Evolutionary conservation across 306 rosid species (phyloP).

Genomic region (Myrica gale): DNA sequence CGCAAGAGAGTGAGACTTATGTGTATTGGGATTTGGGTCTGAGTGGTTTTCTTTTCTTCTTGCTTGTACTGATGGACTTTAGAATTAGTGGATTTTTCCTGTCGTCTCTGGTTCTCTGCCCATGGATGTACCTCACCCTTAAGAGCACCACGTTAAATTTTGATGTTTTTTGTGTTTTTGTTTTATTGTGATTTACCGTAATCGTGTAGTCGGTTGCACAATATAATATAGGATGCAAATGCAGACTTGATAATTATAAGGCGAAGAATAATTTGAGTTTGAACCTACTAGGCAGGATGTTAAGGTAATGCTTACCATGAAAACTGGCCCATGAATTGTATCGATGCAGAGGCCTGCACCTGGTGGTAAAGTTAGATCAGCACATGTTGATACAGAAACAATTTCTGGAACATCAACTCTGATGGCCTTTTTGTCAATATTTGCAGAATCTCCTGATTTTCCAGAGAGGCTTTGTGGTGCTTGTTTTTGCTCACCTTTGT

Average conservation of each 20-base stretch:
- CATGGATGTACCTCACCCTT: too few species aligned
- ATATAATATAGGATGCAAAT: slow-evolving; percentile 11
- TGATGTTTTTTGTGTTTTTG: too few species aligned
- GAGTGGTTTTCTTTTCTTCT: too few species aligned
- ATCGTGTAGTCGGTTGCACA: background rate
- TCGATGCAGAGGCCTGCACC: slow-evolving; percentile 97
- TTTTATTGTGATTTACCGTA: too few species aligned
- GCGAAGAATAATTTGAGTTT: background rate
- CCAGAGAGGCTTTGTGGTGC: slow-evolving; percentile 49
- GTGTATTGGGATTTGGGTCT: too few species aligned
- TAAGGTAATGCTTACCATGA: slow-evolving; percentile 57
- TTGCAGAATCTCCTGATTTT: slow-evolving; percentile 50
- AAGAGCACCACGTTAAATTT: too few species aligned
- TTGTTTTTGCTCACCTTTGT: slow-evolving; percentile 57
- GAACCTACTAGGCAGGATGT: background rate
- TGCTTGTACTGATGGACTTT: too few species aligned
- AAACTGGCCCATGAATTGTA: slow-evolving; percentile 73
- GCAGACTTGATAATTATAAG: background rate
- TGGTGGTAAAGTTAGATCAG: slow-evolving; percentile 93
- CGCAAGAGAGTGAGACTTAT: too few species aligned
- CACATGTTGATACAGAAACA: slow-evolving; percentile 86
- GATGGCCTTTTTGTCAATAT: slow-evolving; percentile 59
- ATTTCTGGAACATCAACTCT: slow-evolving; percentile 86
- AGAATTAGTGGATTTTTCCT: too few species aligned
- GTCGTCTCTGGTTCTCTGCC: too few species aligned